A percentile compares a stretch with the other conserved stretches of the same genome.
These are phyloP conservation scores for Schrenkiella parvula DNA, from an alignment of 345 rosid genomes.

Conservation along the genomic window DNA sequence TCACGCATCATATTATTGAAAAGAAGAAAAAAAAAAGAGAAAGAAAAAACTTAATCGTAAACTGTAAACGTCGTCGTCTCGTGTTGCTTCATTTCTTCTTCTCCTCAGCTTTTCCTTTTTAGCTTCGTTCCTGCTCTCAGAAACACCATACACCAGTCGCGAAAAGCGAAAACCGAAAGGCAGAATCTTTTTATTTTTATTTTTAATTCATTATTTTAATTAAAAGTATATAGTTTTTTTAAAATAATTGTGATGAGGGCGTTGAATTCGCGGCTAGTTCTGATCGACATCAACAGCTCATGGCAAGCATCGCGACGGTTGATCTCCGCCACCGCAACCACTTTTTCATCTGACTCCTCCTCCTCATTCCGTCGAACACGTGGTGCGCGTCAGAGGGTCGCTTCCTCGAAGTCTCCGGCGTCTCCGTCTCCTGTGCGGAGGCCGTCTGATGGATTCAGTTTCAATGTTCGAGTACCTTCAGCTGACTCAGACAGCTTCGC, in stretches of 20 bases:
- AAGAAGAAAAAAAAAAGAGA: background rate
- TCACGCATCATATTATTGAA: conserved; percentile 25
- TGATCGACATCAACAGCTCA: conserved; percentile 69
- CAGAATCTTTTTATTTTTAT: conserved; percentile 4
- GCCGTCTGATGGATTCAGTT: conserved; percentile 54
- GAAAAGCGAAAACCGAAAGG: background rate
- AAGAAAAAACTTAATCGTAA: background rate
- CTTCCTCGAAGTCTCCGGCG: conserved; percentile 39
- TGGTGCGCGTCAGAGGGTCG: conserved; percentile 41
- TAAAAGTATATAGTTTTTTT: background rate
- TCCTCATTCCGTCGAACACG: conserved; percentile 64
- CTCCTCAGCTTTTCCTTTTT: conserved; percentile 3
- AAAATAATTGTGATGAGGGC: conserved; percentile 42
- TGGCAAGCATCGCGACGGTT: conserved; percentile 51
- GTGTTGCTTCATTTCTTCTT: conserved; percentile 13
- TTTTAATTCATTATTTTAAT: conserved; percentile 1
- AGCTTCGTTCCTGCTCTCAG: conserved; percentile 3
- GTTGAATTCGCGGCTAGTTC: conserved; percentile 52
- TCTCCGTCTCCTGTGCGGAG: conserved; percentile 39
- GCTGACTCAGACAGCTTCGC: conserved; percentile 32
- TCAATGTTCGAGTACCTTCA: conserved; percentile 36
- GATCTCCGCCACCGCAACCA: conserved; percentile 52
- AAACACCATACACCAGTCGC: background rate
- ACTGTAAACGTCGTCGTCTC: conserved; percentile 18
- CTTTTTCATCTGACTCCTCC: conserved; percentile 47